Conservation (phyloP, 1,284 basidiomycete species). For the Coniferiporia sulphurascens region DNA sequence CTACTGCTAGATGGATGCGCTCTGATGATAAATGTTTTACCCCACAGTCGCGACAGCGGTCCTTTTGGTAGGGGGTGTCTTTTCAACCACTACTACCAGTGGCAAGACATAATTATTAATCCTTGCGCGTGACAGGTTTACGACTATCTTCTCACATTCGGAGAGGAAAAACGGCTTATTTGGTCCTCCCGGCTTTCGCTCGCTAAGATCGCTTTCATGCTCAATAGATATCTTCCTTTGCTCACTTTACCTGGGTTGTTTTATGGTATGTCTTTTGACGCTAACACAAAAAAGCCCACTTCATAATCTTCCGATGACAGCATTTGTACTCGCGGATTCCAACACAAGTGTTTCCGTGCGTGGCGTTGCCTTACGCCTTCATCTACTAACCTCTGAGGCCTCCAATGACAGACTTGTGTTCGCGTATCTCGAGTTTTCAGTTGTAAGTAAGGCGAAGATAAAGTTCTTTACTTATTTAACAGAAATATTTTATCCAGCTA, state of each 20-base stretch:
- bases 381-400: neutral
- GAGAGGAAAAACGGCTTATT: slow-evolving; percentile 2
- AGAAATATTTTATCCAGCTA: neutral
- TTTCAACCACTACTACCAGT: neutral
- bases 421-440: neutral
- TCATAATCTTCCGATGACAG: neutral
- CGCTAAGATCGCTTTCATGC: slow-evolving; percentile 4
- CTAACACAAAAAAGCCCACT: neutral
- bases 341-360: neutral
- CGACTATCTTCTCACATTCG: slow-evolving; percentile 8
- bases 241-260: neutral
- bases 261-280: neutral
- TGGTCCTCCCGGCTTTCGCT: slow-evolving; percentile 7
- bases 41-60: neutral
- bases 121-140: neutral
- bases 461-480: neutral
- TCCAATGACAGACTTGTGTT: neutral
- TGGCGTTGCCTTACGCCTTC: neutral
- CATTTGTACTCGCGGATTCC: neutral
- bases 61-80: neutral
- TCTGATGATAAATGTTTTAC: no score
- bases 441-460: neutral
- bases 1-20: no score
- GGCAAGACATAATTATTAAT: neutral
- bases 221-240: slow-evolving; percentile 15